These are phyloP conservation scores for Calycina herbarum DNA, from an alignment of 2,329 filamentous ascomycete species.

Conservation along the genomic window DNA sequence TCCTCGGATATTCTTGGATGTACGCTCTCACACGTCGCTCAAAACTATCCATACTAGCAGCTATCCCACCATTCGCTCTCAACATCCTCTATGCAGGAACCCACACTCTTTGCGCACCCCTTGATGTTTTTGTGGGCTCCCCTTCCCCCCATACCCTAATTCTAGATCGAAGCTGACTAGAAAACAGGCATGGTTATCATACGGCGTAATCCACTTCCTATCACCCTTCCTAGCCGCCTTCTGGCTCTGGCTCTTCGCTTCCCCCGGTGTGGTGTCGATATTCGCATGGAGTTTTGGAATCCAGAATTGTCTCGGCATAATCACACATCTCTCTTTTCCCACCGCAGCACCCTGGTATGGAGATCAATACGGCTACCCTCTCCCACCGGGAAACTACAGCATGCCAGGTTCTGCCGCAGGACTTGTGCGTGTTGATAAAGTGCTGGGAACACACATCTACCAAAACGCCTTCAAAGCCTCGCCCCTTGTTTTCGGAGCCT, in stretches of 20 bases:
- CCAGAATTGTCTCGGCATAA: slow-evolving; percentile 84
- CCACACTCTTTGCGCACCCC: slow-evolving; percentile 49
- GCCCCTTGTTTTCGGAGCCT: slow-evolving; percentile 88
- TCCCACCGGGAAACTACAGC: slow-evolving; percentile 86
- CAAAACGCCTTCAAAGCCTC: slow-evolving; percentile 87
- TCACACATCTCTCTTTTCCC: slow-evolving; percentile 84
- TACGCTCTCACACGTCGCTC: slow-evolving; percentile 30
- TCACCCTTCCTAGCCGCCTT: slow-evolving; percentile 75
- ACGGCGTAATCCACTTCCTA: slow-evolving; percentile 86
- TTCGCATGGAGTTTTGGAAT: slow-evolving; percentile 88
- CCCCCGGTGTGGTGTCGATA: slow-evolving; percentile 78
- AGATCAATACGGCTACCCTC: slow-evolving; percentile 70
- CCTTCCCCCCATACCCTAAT: neutral
- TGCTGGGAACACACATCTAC: slow-evolving; percentile 87
- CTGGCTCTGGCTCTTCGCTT: slow-evolving; percentile 83
- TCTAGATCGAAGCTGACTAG: slow-evolving; percentile 55
- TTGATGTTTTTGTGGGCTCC: slow-evolving; percentile 32
- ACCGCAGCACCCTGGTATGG: slow-evolving; percentile 97
- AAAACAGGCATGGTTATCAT: slow-evolving; percentile 77
- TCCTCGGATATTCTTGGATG: slow-evolving; percentile 31
- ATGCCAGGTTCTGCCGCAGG: slow-evolving; percentile 88
- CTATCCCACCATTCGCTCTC: slow-evolving; percentile 34
- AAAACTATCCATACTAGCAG: slow-evolving; percentile 31
- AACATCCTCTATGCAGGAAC: slow-evolving; percentile 91
- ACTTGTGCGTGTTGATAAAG: slow-evolving; percentile 79